A percentile compares a stretch with the other conserved stretches of the same genome.
These are phyloP conservation scores for Reticulascus tulasneorum DNA, from an alignment of 2,329 filamentous ascomycete species.

Conservation along the genomic window DNA sequence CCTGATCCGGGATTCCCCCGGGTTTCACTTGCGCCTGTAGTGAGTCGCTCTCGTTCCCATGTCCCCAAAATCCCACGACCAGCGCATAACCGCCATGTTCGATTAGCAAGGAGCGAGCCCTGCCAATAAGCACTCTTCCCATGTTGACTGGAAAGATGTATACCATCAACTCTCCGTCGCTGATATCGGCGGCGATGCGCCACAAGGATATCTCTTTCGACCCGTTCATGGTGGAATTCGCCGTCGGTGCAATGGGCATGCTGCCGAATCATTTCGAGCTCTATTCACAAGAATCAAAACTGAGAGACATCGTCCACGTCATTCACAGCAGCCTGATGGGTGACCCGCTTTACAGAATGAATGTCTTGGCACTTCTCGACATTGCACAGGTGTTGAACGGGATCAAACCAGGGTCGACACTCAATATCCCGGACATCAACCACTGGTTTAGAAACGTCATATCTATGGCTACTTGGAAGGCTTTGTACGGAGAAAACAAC, in stretches of 20 bases:
- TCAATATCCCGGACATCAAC: conserved; percentile 28
- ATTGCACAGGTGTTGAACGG: conserved; percentile 25
- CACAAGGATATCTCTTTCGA: conserved; percentile 40
- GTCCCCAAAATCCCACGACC: too few relatives aligned
- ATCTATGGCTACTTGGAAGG: conserved; percentile 30
- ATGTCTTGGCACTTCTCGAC: conserved; percentile 27
- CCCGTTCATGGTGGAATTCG: conserved; percentile 33
- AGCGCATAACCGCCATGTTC: background rate
- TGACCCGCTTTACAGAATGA: conserved; percentile 28
- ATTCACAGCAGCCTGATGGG: conserved; percentile 29
- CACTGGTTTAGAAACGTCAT: conserved; percentile 33
- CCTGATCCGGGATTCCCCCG: conserved; percentile 29
- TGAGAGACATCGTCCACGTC: conserved; percentile 30
- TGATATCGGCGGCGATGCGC: conserved; percentile 37
- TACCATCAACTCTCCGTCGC: conserved; percentile 34
- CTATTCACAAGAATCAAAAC: conserved; percentile 18
- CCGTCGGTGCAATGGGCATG: conserved; percentile 32
- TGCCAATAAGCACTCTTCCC: conserved; percentile 39
- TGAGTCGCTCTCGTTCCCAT: too few relatives aligned
- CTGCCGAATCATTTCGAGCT: conserved; percentile 19
- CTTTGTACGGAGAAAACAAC: conserved; percentile 40
- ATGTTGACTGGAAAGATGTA: conserved; percentile 41
- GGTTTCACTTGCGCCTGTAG: conserved; percentile 34
- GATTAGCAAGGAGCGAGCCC: conserved; percentile 17
- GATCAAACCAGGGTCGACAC: conserved; percentile 8